Evolutionary conservation across 805 yeast genomes (phyloP).

Genomic region (Cyberlindnera maclurae): DNA sequence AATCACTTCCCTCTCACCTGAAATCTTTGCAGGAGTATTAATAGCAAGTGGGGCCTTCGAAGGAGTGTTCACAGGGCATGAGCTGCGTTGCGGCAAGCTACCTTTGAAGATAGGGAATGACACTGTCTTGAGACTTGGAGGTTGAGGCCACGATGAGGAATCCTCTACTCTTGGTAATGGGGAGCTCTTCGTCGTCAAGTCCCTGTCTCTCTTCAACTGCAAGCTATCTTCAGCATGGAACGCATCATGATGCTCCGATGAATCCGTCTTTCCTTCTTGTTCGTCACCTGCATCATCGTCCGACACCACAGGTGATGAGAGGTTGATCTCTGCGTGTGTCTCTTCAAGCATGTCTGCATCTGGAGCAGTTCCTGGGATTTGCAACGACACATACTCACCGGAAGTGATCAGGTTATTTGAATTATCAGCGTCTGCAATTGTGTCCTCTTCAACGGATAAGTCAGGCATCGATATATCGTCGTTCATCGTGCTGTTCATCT

Average conservation of each 20-base stretch:
- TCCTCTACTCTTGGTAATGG: neutral
- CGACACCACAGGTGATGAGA: slow-evolving; percentile 18
- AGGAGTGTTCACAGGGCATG: neutral
- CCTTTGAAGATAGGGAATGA: slow-evolving; percentile 1
- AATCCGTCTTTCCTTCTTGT: slow-evolving; percentile 1
- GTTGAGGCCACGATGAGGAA: neutral
- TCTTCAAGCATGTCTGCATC: slow-evolving; percentile 5
- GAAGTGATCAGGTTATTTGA: too few species aligned
- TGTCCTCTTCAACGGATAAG: neutral
- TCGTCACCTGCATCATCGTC: slow-evolving; percentile 15
- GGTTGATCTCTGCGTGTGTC: neutral
- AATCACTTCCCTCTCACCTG: neutral
- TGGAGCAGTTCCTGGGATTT: slow-evolving; percentile 22
- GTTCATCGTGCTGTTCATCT: too few species aligned
- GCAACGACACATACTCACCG: slow-evolving; percentile 2
- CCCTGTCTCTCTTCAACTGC: slow-evolving; percentile 8
- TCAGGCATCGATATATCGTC: too few species aligned
- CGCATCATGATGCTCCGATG: slow-evolving; percentile 1
- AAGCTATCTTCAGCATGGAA: slow-evolving; percentile 20
- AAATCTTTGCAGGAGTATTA: slow-evolving; percentile 6
- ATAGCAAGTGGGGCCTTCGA: slow-evolving; percentile 5
- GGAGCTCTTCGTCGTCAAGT: slow-evolving; percentile 1
- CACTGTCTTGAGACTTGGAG: neutral
- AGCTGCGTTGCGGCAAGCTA: neutral
- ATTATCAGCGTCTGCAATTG: neutral